These are phyloP conservation scores for Coemansia sp. DNA, from an alignment of 192 early-diverging fungal genomes.

Conservation along the genomic window DNA sequence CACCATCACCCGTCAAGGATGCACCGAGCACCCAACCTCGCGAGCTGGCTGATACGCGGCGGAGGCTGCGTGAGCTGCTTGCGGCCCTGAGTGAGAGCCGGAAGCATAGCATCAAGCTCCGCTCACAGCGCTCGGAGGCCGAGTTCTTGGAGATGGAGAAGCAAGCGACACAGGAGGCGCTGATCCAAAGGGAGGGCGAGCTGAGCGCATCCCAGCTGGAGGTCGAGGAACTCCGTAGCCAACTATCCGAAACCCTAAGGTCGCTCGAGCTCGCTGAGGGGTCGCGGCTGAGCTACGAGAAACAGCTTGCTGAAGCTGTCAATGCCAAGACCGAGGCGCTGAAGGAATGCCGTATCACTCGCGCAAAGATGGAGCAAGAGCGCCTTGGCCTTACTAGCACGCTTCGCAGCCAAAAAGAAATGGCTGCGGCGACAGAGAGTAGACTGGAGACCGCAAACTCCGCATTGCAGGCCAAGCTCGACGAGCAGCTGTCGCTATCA, in stretches of 20 bases:
- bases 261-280: background rate
- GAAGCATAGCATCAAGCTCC: constrained; percentile 39
- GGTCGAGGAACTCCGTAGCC: constrained; percentile 22
- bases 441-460: background rate
- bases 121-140: constrained; percentile 50
- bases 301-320: background rate
- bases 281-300: constrained; percentile 5
- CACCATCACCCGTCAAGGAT: constrained; percentile 34
- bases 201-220: constrained; percentile 30
- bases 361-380: constrained; percentile 10
- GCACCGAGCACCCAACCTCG: constrained; percentile 5
- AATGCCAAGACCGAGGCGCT: background rate
- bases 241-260: constrained; percentile 8
- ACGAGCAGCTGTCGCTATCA: background rate
- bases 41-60: constrained; percentile 45
- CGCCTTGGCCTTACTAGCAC: background rate
- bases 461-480: background rate
- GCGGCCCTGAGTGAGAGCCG: constrained; percentile 33
- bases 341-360: background rate
- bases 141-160: constrained; percentile 53
- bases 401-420: constrained; percentile 1
- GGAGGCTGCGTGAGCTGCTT: constrained; percentile 46
- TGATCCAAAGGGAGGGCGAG: constrained; percentile 38
- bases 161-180: constrained; percentile 35
- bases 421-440: background rate